phyloP scores from a whole-genome alignment of 2,329 filamentous ascomycete genomes.

The Talaromyces islandicus region DNA sequence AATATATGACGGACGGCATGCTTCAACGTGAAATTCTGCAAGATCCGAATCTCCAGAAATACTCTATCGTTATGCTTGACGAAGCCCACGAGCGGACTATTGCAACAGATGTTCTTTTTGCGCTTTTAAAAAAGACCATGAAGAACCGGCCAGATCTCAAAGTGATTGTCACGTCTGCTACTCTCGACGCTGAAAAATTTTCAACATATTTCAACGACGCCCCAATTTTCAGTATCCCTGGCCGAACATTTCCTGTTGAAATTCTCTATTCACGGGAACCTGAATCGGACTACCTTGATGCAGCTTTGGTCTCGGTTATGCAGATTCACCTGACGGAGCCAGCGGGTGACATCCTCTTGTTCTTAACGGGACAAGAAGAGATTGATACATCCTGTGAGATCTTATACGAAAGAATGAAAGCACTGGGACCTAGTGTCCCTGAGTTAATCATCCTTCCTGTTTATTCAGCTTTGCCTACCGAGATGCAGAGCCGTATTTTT shows the following conservation, averaged over 20 bases:
- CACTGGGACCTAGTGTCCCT: conserved; percentile 80
- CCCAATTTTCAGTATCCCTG: conserved; percentile 94
- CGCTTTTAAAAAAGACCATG: conserved; percentile 85
- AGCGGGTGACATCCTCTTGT: conserved; percentile 88
- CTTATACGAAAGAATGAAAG: conserved; percentile 92
- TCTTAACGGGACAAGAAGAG: conserved; percentile 95
- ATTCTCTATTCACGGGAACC: conserved; percentile 93
- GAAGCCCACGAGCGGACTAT: conserved; percentile 98
- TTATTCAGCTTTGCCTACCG: conserved; percentile 88
- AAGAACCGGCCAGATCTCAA: conserved; percentile 82
- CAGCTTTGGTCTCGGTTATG: conserved; percentile 94
- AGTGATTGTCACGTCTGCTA: conserved; percentile 93
- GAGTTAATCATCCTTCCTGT: conserved; percentile 90
- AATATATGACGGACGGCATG: conserved; percentile 99
- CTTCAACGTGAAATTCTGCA: conserved; percentile 90
- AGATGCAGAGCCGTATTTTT: conserved; percentile 92
- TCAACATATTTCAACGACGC: conserved; percentile 93
- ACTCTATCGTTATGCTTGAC: conserved; percentile 96
- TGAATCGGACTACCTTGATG: conserved; percentile 90
- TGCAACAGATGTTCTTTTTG: conserved; percentile 90
- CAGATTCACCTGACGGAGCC: conserved; percentile 94
- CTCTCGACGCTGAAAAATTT: conserved; percentile 95
- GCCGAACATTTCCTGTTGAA: conserved; percentile 91
- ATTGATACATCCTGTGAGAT: conserved; percentile 95
- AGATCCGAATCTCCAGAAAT: conserved; percentile 80